Evolutionary conservation across 2,329 filamentous ascomycete genomes (phyloP).

Genomic region (Colletotrichum paranaense): DNA sequence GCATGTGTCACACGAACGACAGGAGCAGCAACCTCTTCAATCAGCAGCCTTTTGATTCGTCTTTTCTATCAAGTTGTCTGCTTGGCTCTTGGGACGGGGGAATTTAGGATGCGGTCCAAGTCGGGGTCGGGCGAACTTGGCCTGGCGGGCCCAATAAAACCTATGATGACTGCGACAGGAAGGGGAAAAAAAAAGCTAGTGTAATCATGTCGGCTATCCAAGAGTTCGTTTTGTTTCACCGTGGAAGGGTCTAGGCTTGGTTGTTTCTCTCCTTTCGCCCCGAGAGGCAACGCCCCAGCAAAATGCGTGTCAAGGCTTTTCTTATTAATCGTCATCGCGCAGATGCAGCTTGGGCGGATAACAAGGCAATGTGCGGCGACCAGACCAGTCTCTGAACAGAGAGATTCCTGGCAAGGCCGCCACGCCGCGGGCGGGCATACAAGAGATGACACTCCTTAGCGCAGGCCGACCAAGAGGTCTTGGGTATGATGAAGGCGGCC

Average conservation of each 20-base stretch:
- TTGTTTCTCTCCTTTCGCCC: conserved; percentile 7
- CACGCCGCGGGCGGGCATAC: not conserved
- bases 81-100: conserved; percentile 14
- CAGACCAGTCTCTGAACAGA: not conserved
- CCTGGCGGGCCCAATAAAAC: conserved; percentile 15
- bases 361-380: not conserved
- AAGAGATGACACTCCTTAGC: conserved; percentile 24
- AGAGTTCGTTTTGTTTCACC: conserved; percentile 35
- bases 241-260: conserved; percentile 21
- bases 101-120: conserved; percentile 15
- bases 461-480: conserved; percentile 14
- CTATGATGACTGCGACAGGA: conserved; percentile 18
- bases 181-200: not conserved
- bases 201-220: not conserved
- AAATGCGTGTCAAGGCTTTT: not conserved
- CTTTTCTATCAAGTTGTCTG: not conserved
- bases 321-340: not conserved
- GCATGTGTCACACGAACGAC: conserved; percentile 35
- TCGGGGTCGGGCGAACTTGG: conserved; percentile 29
- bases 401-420: conserved; percentile 2
- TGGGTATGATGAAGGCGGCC: not conserved
- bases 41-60: conserved; percentile 4
- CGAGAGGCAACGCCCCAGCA: not conserved
- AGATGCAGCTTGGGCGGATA: not conserved
- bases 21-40: conserved; percentile 8